Evolutionary conservation across 2,329 filamentous ascomycete genomes (phyloP).

Genomic region (Chaetomiaceae sp.): DNA sequence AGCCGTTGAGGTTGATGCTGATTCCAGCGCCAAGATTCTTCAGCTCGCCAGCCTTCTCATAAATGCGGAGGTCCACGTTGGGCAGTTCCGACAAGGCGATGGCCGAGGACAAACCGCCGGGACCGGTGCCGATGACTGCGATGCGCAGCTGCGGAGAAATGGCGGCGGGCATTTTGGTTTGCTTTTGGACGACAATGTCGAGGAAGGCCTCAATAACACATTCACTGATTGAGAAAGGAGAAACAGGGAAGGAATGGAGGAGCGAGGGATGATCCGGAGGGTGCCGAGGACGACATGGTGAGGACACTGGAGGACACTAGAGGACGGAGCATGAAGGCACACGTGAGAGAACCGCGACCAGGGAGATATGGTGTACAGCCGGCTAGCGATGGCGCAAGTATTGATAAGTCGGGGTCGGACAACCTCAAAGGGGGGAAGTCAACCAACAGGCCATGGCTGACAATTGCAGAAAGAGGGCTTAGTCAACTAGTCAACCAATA

Average conservation of each 20-base stretch:
- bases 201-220: background rate
- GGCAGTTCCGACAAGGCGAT: background rate
- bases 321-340: background rate
- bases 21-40: background rate
- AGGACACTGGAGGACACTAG: background rate
- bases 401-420: background rate
- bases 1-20: background rate
- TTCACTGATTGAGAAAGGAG: background rate
- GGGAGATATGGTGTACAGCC: background rate
- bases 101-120: background rate
- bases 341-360: background rate
- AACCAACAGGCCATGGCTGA: background rate
- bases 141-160: background rate
- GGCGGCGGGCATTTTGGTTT: background rate
- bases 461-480: no score
- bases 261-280: no score
- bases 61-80: background rate
- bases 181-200: background rate
- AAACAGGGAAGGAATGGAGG: background rate
- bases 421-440: background rate
- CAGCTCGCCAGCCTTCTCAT: background rate
- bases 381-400: background rate
- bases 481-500: no score
- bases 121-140: background rate
- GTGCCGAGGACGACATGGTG: background rate